These are phyloP conservation scores for Backusella luteola DNA, from an alignment of 192 early-diverging fungal genomes.

Conservation along the genomic window DNA sequence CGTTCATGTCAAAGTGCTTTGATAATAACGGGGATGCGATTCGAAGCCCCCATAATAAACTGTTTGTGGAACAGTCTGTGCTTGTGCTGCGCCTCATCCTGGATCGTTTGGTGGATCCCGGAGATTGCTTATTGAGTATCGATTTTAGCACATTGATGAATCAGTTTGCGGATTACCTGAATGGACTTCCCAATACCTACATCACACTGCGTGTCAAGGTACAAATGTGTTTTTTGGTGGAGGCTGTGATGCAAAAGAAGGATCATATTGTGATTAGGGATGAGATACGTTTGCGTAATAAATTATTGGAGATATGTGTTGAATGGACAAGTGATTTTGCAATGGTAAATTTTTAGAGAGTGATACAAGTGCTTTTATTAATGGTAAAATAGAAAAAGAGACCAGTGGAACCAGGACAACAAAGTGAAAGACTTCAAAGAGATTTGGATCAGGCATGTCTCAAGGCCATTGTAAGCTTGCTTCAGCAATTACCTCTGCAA, in stretches of 20 bases:
- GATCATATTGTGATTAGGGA: conserved; percentile 68
- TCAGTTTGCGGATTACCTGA: conserved; percentile 66
- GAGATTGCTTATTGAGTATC: conserved; percentile 52
- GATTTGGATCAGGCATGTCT: conserved; percentile 77
- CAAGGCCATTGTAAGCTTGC: conserved; percentile 63
- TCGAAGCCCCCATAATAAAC: conserved; percentile 47
- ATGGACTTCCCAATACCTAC: conserved; percentile 48
- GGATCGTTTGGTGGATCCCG: conserved; percentile 59
- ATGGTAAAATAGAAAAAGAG: neutral
- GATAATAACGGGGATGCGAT: conserved; percentile 54
- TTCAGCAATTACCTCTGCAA: conserved; percentile 71
- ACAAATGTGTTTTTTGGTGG: conserved; percentile 68
- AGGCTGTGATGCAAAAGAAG: conserved; percentile 69
- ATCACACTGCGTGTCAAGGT: conserved; percentile 62
- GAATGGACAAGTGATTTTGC: conserved; percentile 71
- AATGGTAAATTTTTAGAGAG: conserved; percentile 32
- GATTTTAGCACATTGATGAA: conserved; percentile 67
- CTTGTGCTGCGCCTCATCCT: conserved; percentile 64
- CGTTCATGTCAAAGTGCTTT: conserved; percentile 59
- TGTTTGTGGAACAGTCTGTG: conserved; percentile 71
- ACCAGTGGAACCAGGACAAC: conserved; percentile 14
- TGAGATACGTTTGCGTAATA: conserved; percentile 68
- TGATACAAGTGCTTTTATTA: neutral
- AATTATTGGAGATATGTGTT: conserved; percentile 62
- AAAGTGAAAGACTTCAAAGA: conserved; percentile 59